Base-by-base conservation (phyloP, 2,329 filamentous ascomycete species). In the Eurotiales sp. region DNA sequence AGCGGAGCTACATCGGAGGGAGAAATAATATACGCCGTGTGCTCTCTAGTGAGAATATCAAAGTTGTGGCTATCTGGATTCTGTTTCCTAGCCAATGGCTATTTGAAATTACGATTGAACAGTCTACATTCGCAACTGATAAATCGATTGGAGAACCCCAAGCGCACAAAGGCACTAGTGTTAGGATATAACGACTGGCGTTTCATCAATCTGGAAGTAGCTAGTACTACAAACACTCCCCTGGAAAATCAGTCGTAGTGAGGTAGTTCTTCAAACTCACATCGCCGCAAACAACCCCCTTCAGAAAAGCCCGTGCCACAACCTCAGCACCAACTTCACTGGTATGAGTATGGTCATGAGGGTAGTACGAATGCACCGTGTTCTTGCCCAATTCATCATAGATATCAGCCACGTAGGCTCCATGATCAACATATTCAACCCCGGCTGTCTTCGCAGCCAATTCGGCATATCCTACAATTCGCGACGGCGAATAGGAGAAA, bases 341-440 rank as follows among this genome's bases (percentile, higher is more conserved):
- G 2, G 82, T 84, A 63, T 85, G 83, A 0, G 82, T 86, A 63
- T 86, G 82, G 58, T 85, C 82, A 17, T 73, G 73, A 0, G 82
- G 79, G 55, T 77, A 86, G 55, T 77, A 72, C 0, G 70, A 67
- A 61, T 83, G 76, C 22, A 83, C 79, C 3, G 68, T 72, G 0
- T 67, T 54, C 36, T 66, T 68, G 0, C 82, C 81, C 41, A 83
- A 59, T 12, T 70, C 68, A 61, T 76, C 62, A 62, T 78, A 83
- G 34, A 74, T 76, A 55, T 77, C 73, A 3, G 77, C 80, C 4
- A 77, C 75, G 57, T 84, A 84, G 32, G 72, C 69, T n/a, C 79
- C 78, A 59, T 86, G 83, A 23, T 84, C 78, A 8, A 86, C 77
- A 61, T 80, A 84, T 8, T 74, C 72, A 2, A 78, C 78, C 8